Evolutionary conservation across 352 stramenopile genomes (phyloP), one percentile per base, ranked within the genome.

Genomic region (Pythium phragmiticola): DNA sequence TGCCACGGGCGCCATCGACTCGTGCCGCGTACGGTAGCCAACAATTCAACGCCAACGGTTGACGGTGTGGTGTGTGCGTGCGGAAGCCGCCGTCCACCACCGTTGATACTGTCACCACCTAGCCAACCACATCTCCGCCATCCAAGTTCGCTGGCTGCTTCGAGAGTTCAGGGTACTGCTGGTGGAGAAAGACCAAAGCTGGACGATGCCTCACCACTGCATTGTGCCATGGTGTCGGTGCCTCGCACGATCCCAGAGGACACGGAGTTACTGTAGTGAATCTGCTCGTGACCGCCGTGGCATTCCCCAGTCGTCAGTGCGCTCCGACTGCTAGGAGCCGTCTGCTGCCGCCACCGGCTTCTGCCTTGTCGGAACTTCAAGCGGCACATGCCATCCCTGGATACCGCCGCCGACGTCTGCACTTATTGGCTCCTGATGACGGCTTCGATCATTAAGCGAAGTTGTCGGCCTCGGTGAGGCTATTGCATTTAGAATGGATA

Each of bases 1-100:
- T 92, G 82, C 54, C 84, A 92, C 55, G 17, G 5, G 1, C 46
- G 37, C 2, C 83, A 92, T 34, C 39, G 39, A 36, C 62, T 74
- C 17, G 23, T 69, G 8, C 57, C 67, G 26, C 16, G 49, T 6
- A 37, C 26, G 2, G 13, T 42, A 19, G 34, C 14, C 3, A 45
- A 19, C 4, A 37, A 26, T 30, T 19, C 13, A 30, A 49, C 43
- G 36, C 43, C 21, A 5, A 33, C 3, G 7, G 19, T 37, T 19
- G 14, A 8, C 9, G 7, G 21, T 19, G 33, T 60, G 0, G 7
- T 5, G 11, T 67, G 56, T 56, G 63, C 49, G 4, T 69, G 63
- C 21, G 63, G 63, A 9, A 33, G 23, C 30, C 55, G 63, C 34
- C 56, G 56, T 42, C 63, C 63, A 19, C 56, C 56, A 21, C 48